Evolutionary conservation across 1,284 basidiomycete genomes (phyloP).

Genomic region (Schizopora paradoxa): DNA sequence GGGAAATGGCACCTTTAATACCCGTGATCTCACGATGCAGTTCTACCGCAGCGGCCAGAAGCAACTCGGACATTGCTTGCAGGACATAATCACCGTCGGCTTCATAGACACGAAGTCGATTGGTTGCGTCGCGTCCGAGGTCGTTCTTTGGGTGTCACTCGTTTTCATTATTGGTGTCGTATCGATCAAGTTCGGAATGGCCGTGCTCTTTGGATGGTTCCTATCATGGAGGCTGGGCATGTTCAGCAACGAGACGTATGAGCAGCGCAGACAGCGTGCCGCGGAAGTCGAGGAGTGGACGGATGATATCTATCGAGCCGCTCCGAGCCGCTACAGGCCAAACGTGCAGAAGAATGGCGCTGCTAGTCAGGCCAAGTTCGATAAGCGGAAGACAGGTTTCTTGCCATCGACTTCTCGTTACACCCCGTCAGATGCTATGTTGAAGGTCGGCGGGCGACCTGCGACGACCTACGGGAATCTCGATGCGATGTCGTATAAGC

Average conservation of each 20-base stretch:
- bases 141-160: conserved; percentile 93
- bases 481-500: conserved; percentile 58
- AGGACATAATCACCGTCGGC: conserved; percentile 83
- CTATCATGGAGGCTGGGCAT: conserved; percentile 91
- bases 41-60: conserved; percentile 65
- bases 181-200: conserved; percentile 93
- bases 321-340: conserved; percentile 87
- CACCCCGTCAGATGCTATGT: conserved; percentile 70
- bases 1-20: conserved; percentile 69
- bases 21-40: conserved; percentile 82
- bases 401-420: conserved; percentile 83
- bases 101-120: conserved; percentile 93
- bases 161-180: conserved; percentile 98
- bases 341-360: conserved; percentile 71
- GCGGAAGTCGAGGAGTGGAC: conserved; percentile 96
- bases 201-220: conserved; percentile 97
- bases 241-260: conserved; percentile 91
- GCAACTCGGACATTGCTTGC: conserved; percentile 74
- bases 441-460: conserved; percentile 62
- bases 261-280: conserved; percentile 88
- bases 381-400: conserved; percentile 58
- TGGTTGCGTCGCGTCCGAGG: conserved; percentile 91
- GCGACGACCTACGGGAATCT: conserved; percentile 72
- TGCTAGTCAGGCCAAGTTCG: conserved; percentile 42
- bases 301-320: conserved; percentile 92